These are phyloP conservation scores for Acanthamoeba healyi DNA, from an alignment of 208 protist species.

Conservation along the genomic window DNA sequence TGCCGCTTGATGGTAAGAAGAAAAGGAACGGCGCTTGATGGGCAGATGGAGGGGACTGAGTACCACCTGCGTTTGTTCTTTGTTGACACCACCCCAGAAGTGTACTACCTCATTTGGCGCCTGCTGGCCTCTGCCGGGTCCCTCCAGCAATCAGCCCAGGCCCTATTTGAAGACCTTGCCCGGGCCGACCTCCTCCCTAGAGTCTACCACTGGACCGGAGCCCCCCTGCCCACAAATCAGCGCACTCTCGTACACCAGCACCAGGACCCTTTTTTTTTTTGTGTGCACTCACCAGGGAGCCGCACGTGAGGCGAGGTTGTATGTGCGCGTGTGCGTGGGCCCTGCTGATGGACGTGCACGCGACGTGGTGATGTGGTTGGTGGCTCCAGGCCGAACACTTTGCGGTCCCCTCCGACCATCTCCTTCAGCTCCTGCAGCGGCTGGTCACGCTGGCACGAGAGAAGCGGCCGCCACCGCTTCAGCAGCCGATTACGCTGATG, in stretches of 20 bases:
- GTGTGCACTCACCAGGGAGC: too few species aligned
- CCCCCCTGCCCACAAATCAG: not conserved
- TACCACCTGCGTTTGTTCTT: not conserved
- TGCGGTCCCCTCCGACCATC: slow-evolving; percentile 1
- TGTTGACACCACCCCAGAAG: not conserved
- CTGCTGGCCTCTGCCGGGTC: not conserved
- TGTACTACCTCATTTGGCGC: slow-evolving; percentile 47
- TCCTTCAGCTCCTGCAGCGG: slow-evolving; percentile 39
- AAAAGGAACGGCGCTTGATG: too few species aligned
- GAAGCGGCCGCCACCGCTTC: slow-evolving; percentile 21
- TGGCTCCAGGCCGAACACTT: not conserved
- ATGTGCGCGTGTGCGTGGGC: too few species aligned
- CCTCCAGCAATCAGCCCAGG: not conserved
- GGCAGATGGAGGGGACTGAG: not conserved
- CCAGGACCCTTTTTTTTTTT: not conserved
- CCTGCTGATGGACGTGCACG: too few species aligned
- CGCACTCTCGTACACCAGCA: not conserved
- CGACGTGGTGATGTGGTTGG: not conserved
- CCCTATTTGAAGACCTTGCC: slow-evolving; percentile 26
- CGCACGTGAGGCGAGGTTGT: too few species aligned
- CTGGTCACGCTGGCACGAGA: not conserved
- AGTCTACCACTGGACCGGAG: slow-evolving; percentile 45
- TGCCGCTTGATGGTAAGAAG: not conserved
- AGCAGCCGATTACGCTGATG: not conserved
- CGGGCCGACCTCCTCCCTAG: slow-evolving; percentile 8